A percentile compares a stretch with the other conserved stretches of the same genome.
phyloP scores from a whole-genome alignment of 805 yeast species.

The Lachancea waltii region DNA sequence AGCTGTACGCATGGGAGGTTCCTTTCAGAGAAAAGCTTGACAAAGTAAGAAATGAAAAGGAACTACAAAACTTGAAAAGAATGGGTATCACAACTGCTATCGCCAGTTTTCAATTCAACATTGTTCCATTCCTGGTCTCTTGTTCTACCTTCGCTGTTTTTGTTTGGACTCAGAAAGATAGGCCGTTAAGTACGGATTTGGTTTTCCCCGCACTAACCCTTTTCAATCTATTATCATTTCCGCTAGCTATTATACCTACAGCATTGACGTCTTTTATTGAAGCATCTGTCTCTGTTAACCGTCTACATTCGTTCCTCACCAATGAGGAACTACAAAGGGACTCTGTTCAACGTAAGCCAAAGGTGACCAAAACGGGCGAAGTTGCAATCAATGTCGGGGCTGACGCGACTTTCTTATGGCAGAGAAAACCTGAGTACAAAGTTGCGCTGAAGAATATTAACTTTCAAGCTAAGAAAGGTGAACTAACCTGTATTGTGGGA shows the following conservation, averaged over 20 bases:
- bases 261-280: slow-evolving; percentile 82
- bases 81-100: slow-evolving; percentile 70
- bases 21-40: slow-evolving; percentile 72
- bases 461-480: slow-evolving; percentile 63
- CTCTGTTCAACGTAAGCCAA: slow-evolving; percentile 44
- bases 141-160: slow-evolving; percentile 84
- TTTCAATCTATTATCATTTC: slow-evolving; percentile 85
- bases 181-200: slow-evolving; percentile 78
- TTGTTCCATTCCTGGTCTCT: slow-evolving; percentile 85
- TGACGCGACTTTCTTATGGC: slow-evolving; percentile 73
- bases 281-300: slow-evolving; percentile 72
- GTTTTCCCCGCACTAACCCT: slow-evolving; percentile 87
- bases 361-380: slow-evolving; percentile 54
- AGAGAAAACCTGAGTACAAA: slow-evolving; percentile 61
- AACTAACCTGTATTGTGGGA: slow-evolving; percentile 80
- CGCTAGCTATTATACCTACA: slow-evolving; percentile 87
- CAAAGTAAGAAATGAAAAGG: slow-evolving; percentile 82
- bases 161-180: slow-evolving; percentile 48
- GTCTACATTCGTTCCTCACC: slow-evolving; percentile 68
- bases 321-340: slow-evolving; percentile 79
- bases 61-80: slow-evolving; percentile 64
- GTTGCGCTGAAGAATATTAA: slow-evolving; percentile 60
- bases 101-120: slow-evolving; percentile 68
- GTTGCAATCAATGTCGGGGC: slow-evolving; percentile 51
- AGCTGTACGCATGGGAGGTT: slow-evolving; percentile 91